Percentiles rank a stretch among this genome's conserved stretches.
phyloP scores from a whole-genome alignment of 805 yeast genomes.

The Yarrowia hollandica region DNA sequence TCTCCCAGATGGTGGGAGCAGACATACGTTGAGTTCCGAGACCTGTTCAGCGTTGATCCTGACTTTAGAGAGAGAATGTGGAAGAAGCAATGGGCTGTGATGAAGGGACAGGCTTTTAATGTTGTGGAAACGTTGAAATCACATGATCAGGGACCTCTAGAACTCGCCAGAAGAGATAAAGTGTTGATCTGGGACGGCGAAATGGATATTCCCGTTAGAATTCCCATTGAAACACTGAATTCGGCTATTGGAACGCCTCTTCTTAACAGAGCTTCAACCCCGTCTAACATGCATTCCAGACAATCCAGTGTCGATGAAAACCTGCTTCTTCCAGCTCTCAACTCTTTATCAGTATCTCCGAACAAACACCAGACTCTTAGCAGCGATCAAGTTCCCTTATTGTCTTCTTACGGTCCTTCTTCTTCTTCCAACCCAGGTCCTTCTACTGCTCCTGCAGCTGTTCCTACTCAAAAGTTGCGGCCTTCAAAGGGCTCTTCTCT shows the following conservation, averaged over 20 bases:
- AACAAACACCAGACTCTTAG: background rate
- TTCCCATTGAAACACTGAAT: constrained; percentile 44
- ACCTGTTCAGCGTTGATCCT: constrained; percentile 54
- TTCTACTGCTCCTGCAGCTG: background rate
- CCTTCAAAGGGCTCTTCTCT: constrained; percentile 5
- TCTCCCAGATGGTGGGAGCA: constrained; percentile 73
- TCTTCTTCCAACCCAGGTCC: background rate
- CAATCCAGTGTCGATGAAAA: constrained; percentile 4
- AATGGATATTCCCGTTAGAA: constrained; percentile 55
- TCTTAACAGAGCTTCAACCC: background rate
- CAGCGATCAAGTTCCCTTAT: background rate
- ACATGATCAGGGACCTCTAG: constrained; percentile 64
- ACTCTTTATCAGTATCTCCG: constrained; percentile 8
- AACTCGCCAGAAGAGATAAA: constrained; percentile 59
- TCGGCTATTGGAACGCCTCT: constrained; percentile 50
- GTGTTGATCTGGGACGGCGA: constrained; percentile 60
- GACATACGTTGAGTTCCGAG: constrained; percentile 49
- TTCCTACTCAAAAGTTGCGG: background rate
- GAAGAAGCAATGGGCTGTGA: constrained; percentile 64
- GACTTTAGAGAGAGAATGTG: constrained; percentile 69
- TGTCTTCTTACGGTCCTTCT: background rate
- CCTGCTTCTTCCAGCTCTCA: constrained; percentile 13
- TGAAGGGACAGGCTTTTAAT: constrained; percentile 77
- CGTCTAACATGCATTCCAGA: background rate
- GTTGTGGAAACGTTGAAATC: constrained; percentile 64